Evolutionary conservation across 2,329 filamentous ascomycete species (phyloP).

Genomic region (Fusarium pseudonygamai): DNA sequence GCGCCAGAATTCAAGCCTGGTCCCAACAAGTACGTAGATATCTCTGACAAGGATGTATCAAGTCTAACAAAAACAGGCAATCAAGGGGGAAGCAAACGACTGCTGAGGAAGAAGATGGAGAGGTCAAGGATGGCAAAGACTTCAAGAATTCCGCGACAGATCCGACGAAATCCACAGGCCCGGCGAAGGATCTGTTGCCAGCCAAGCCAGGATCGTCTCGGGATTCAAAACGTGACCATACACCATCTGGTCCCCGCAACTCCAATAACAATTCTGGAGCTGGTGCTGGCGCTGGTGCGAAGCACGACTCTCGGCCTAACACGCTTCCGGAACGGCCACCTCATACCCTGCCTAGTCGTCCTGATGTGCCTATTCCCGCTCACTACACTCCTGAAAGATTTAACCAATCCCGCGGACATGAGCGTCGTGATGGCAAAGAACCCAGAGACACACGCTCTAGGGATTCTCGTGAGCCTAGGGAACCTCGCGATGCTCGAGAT

Average conservation of each 20-base stretch:
- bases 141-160: constrained; percentile 30
- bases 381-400: constrained; percentile 59
- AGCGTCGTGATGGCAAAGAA: constrained; percentile 53
- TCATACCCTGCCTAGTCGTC: constrained; percentile 63
- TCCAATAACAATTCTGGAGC: constrained; percentile 41
- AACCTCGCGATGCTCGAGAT: constrained; percentile 42
- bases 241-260: constrained; percentile 34
- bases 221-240: constrained; percentile 43
- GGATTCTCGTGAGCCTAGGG: constrained; percentile 46
- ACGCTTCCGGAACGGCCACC: constrained; percentile 51
- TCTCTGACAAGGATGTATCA: background rate
- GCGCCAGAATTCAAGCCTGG: constrained; percentile 73
- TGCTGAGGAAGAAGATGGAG: constrained; percentile 74
- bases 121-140: constrained; percentile 70
- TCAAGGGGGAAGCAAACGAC: constrained; percentile 35
- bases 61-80: constrained; percentile 24
- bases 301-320: constrained; percentile 46
- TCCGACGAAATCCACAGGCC: constrained; percentile 15
- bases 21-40: constrained; percentile 49
- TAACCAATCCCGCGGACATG: constrained; percentile 52
- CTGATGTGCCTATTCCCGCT: constrained; percentile 65
- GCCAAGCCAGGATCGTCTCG: constrained; percentile 44
- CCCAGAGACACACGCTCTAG: constrained; percentile 48
- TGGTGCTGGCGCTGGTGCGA: constrained; percentile 15
- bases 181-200: constrained; percentile 48